phyloP scores from a whole-genome alignment of 2,329 filamentous ascomycete species.

The Aspergillus sp. region DNA sequence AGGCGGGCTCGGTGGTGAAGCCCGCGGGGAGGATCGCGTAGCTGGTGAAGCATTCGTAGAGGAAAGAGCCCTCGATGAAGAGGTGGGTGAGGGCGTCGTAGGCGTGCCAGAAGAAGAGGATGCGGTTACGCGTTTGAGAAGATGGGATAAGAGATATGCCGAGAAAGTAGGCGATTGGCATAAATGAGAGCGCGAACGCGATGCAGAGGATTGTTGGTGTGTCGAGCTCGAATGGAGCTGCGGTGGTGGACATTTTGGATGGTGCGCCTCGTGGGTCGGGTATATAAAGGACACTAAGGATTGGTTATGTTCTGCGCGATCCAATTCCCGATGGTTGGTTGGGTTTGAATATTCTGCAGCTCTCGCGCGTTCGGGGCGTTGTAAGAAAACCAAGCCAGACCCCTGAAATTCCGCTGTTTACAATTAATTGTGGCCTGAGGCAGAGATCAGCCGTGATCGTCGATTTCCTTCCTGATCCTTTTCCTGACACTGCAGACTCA shows the following conservation, averaged over 20 bases:
- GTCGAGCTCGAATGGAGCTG: constrained; percentile 39
- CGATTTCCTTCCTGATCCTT: not conserved
- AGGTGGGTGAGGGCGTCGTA: constrained; percentile 92
- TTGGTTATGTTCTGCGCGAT: not conserved
- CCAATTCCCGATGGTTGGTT: not conserved
- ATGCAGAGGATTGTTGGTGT: constrained; percentile 55
- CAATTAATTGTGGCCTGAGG: not conserved
- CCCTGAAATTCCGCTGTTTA: not conserved
- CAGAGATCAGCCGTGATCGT: not conserved
- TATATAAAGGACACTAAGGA: not conserved
- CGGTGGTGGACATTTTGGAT: constrained; percentile 11
- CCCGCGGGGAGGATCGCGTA: constrained; percentile 48
- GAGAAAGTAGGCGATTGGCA: constrained; percentile 53
- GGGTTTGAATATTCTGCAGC: not conserved
- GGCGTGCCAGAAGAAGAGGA: constrained; percentile 91
- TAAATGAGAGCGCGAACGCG: constrained; percentile 53
- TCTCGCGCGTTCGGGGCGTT: not conserved
- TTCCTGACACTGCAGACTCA: not conserved
- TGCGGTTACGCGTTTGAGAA: constrained; percentile 59
- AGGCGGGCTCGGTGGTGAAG: constrained; percentile 42
- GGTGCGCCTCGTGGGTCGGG: not conserved
- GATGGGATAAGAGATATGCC: constrained; percentile 54
- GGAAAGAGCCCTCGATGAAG: constrained; percentile 84
- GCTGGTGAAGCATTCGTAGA: constrained; percentile 91
- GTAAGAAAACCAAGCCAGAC: not conserved